Conservation (phyloP, 2,329 filamentous ascomycete genomes). For the Ciborinia camelliae region DNA sequence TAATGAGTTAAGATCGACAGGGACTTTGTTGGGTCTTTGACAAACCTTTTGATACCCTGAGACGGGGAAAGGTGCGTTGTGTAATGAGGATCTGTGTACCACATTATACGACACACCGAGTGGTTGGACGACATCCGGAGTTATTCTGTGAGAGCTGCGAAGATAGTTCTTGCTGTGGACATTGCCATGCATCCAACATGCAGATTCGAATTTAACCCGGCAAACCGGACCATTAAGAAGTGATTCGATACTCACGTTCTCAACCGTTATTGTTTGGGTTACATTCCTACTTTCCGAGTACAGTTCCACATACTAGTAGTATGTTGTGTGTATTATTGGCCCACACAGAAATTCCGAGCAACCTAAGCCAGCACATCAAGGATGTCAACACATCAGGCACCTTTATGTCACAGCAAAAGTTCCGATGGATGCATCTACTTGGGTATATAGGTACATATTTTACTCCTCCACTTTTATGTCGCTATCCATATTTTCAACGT, state of each 20-base stretch:
- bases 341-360: not conserved
- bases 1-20: not conserved
- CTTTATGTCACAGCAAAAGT: not conserved
- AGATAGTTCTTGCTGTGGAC: constrained; percentile 1
- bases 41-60: not conserved
- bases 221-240: not conserved
- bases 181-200: constrained; percentile 1
- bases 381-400: not conserved
- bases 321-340: constrained; percentile 10
- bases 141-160: not conserved
- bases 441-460: not conserved
- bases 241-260: constrained; percentile 2
- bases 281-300: not conserved
- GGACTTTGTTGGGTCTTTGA: not conserved
- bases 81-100: not conserved
- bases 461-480: not conserved
- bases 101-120: not conserved
- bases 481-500: not conserved
- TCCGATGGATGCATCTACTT: not conserved
- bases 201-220: not conserved
- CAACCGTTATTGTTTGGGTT: not conserved
- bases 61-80: not conserved
- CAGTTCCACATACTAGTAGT: not conserved
- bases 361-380: constrained; percentile 14
- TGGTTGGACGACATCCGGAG: not conserved